Conservation (phyloP, 2,329 filamentous ascomycete genomes). For the Berkeleyomyces rouxiae region DNA sequence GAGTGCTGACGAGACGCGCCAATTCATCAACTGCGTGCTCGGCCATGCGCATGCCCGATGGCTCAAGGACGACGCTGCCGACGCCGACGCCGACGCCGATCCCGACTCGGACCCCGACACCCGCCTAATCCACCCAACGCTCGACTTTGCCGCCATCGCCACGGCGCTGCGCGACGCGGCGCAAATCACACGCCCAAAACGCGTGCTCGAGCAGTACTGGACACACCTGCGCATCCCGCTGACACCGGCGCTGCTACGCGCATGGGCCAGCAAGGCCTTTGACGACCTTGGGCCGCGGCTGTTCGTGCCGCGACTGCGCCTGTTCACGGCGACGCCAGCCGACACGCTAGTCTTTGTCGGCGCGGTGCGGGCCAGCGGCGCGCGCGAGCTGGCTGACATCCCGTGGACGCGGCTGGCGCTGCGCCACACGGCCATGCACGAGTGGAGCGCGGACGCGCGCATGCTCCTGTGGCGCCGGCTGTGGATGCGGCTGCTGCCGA, state of each 20-base stretch:
- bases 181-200: neutral
- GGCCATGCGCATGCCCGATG: neutral
- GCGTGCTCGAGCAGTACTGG: neutral
- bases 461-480: conserved; percentile 10
- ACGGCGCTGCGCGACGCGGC: neutral
- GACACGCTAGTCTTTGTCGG: conserved; percentile 7
- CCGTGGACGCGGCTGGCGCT: conserved; percentile 5
- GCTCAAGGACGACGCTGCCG: conserved; percentile 1
- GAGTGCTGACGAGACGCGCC: conserved; percentile 4
- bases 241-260: conserved; percentile 8
- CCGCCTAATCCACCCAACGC: neutral
- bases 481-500: conserved; percentile 2
- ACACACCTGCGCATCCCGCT: neutral
- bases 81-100: neutral
- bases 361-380: conserved; percentile 6
- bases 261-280: conserved; percentile 8
- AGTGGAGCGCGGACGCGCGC: conserved; percentile 4
- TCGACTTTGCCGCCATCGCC: neutral
- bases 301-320: conserved; percentile 5
- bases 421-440: neutral
- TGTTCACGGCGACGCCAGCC: neutral
- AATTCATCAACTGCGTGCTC: conserved; percentile 7
- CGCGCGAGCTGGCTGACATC: conserved; percentile 1
- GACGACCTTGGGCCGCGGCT: conserved; percentile 5
- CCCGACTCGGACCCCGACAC: neutral